phyloP scores from a whole-genome alignment of 768 basidiomycete species.

The Russula dissimulans region DNA sequence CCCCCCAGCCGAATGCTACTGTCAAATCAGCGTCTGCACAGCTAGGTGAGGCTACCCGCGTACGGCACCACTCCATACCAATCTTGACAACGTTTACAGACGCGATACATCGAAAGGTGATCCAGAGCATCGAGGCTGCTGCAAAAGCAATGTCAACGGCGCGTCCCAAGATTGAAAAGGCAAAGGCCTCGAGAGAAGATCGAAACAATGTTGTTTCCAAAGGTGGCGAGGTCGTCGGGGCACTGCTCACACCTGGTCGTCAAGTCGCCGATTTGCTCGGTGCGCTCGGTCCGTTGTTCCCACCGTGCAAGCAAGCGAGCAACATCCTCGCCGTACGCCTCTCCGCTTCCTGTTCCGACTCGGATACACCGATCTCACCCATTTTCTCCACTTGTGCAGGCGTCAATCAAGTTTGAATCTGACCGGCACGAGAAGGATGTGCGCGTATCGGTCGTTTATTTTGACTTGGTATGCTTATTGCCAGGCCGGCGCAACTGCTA shows the following conservation, averaged over 20 bases:
- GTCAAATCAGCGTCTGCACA: neutral
- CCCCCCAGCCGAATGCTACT: neutral
- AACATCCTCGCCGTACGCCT: neutral
- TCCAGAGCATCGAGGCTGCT: constrained; percentile 1
- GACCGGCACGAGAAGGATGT: neutral
- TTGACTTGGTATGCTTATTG: constrained; percentile 2
- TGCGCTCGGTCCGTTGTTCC: constrained; percentile 2
- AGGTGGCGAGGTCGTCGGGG: neutral
- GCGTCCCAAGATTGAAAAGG: neutral
- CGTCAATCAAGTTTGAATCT: neutral
- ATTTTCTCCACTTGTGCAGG: neutral
- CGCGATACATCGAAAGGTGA: neutral
- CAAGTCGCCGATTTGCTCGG: constrained; percentile 5
- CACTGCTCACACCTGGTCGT: constrained; percentile 2
- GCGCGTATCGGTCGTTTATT: constrained; percentile 4
- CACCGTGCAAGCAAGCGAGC: constrained; percentile 7
- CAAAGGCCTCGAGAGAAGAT: neutral
- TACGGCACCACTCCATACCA: neutral
- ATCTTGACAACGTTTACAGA: neutral
- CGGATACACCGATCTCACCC: neutral
- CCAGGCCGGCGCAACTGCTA: neutral
- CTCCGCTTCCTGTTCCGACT: neutral
- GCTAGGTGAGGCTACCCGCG: neutral
- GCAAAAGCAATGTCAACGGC: neutral
- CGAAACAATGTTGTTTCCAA: constrained; percentile 1